Evolutionary conservation across 192 early-diverging fungal species (phyloP).

Genomic region (Funneliformis geosporum): DNA sequence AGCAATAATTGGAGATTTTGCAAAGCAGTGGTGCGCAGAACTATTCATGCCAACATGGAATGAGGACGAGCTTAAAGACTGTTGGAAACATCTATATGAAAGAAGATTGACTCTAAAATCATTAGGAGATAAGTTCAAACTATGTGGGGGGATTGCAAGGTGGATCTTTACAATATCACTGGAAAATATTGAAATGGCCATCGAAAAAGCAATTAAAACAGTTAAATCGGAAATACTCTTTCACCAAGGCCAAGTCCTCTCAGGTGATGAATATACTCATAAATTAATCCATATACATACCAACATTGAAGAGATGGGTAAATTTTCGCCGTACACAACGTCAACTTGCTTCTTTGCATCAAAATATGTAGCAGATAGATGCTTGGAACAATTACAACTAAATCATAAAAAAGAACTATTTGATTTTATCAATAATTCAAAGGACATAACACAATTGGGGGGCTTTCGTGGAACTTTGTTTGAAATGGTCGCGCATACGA

Average conservation of each 20-base stretch:
- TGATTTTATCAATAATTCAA: conserved; percentile 1
- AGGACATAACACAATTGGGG: conserved; percentile 1
- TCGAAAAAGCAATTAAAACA: background rate
- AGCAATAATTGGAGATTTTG: background rate
- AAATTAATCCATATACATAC: too few species aligned
- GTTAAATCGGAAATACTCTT: background rate
- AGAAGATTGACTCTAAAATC: background rate
- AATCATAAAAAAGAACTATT: conserved; percentile 10
- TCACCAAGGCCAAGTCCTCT: background rate
- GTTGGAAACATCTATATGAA: background rate
- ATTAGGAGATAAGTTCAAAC: background rate
- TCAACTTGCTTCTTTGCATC: background rate
- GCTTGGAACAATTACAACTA: conserved; percentile 1
- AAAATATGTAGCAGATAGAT: conserved; percentile 2
- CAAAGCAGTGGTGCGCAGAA: background rate
- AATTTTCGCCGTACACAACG: background rate
- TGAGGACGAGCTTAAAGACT: background rate
- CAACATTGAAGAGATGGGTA: too few species aligned
- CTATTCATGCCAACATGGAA: background rate
- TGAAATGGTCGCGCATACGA: background rate
- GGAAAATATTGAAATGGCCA: background rate
- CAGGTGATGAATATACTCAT: background rate
- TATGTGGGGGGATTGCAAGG: background rate
- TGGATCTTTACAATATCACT: background rate
- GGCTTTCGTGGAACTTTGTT: background rate